phyloP scores from a whole-genome alignment of 768 basidiomycete genomes.

The Strobilomyces dryophilus region DNA sequence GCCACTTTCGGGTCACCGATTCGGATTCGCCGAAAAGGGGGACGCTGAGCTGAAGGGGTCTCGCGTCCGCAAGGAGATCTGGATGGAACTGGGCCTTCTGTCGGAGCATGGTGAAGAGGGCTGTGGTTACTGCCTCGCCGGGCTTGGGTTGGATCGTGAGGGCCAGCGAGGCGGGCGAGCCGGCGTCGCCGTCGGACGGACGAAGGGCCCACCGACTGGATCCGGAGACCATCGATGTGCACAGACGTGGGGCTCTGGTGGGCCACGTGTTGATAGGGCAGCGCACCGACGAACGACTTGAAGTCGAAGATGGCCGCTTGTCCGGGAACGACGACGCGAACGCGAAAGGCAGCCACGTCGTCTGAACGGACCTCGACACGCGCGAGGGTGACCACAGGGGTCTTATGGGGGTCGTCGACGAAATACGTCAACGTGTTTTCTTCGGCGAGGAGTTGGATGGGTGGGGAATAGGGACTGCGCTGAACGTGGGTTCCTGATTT shows the following conservation, averaged over 20 bases:
- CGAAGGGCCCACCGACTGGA: constrained; percentile 16
- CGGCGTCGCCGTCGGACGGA: neutral
- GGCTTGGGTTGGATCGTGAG: constrained; percentile 57
- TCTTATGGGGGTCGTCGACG: constrained; percentile 13
- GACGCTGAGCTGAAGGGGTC: constrained; percentile 37
- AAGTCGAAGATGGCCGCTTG: constrained; percentile 49
- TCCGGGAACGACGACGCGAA: constrained; percentile 45
- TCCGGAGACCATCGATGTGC: constrained; percentile 60
- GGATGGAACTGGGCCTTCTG: constrained; percentile 38
- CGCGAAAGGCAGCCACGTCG: constrained; percentile 52
- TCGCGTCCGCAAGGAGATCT: constrained; percentile 38
- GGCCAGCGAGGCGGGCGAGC: constrained; percentile 25
- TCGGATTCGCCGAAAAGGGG: no score
- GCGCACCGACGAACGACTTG: constrained; percentile 46
- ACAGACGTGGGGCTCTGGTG: constrained; percentile 47
- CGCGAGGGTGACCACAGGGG: constrained; percentile 28
- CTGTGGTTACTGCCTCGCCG: constrained; percentile 51
- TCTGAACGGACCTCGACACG: constrained; percentile 40
- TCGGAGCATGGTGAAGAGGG: constrained; percentile 48
- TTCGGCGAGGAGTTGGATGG: constrained; percentile 49
- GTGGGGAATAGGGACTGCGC: constrained; percentile 57
- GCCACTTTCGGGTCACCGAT: no score
- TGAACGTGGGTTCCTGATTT: constrained; percentile 26
- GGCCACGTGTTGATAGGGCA: constrained; percentile 53
- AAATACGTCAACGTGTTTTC: constrained; percentile 37